phyloP scores from a whole-genome alignment of 257 asterid species.

The Primulina eburnea region DNA sequence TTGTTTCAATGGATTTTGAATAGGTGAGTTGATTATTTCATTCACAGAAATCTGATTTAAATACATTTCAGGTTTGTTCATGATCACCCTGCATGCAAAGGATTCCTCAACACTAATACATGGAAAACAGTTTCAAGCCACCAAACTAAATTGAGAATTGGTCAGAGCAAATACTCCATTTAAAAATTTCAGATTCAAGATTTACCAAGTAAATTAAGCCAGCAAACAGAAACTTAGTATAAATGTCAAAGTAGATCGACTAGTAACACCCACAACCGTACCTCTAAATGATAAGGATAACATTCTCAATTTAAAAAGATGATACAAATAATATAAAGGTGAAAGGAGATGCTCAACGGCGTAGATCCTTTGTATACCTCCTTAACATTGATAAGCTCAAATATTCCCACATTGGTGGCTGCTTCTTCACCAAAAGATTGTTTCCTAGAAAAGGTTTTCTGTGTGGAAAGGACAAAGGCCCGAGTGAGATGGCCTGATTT shows the following conservation, averaged over 20 bases:
- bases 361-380: constrained; percentile 22
- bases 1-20: too few relatives aligned
- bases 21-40: too few relatives aligned
- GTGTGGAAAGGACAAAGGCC: constrained; percentile 15
- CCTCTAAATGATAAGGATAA: background rate
- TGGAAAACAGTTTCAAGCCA: background rate
- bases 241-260: constrained; percentile 13
- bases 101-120: background rate
- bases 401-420: constrained; percentile 21
- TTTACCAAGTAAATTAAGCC: constrained; percentile 5
- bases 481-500: constrained; percentile 6
- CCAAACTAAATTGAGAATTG: background rate
- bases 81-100: background rate
- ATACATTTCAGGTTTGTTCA: background rate
- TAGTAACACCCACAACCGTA: constrained; percentile 10
- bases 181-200: background rate
- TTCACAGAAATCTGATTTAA: too few relatives aligned
- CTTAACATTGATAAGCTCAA: constrained; percentile 22
- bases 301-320: constrained; percentile 4
- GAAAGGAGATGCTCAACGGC: constrained; percentile 17
- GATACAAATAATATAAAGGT: constrained; percentile 1
- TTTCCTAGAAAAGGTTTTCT: constrained; percentile 18
- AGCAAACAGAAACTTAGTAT: background rate
- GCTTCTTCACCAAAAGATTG: constrained; percentile 28
- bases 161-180: background rate